Evolutionary conservation across 805 yeast genomes (phyloP), one percentile per base, ranked within the genome.

Genomic region (Metschnikowia gruessii): DNA sequence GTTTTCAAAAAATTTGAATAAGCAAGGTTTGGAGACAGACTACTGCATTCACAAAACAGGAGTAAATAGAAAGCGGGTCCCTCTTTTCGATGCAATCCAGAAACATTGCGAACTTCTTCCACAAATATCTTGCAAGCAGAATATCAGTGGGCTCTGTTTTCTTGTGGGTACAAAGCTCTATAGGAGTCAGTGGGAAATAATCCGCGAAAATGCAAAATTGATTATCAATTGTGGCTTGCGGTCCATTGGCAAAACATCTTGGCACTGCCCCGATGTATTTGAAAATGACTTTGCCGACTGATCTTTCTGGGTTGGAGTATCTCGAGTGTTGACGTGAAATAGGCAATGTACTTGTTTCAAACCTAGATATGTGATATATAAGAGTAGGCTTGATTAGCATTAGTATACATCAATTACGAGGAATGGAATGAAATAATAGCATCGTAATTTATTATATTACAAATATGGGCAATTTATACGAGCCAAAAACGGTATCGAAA

Each of bases 81-180:
- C 59, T 15, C 65, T 69, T 12, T 60, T 65, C 48, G 65, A 63
- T 16, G 60, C 65, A 4, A 39, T 70, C 16, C 42, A 58, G n/a
- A 64, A 65, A 44, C 67, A 69, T 48, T 61, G 72, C 44, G 66
- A 63, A 16, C 36, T 65, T 3, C 58, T 71, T 26, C 66, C 70
- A 1, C 44, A 43, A 12, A 63, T 72, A n/a, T 48, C 63, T 16
- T 57, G 63, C 43, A 66, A 65, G 46, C 68, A 72, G 45, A 66
- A 71, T 39, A 63, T 72, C 17, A 63, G 72, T 48, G 77, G 77
- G 2, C 56, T 72, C 11, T 72, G 77, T 42, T 68, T 70, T 48
- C 57, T 70, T 31, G 65, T 72, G 8, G 74, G 74, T 1, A 62
- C 69, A 0, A 63, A 60, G 35, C 57, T 71, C 19, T 53, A 69